Conservation (phyloP, 345 rosid species). For the Lepidium sativum region DNA sequence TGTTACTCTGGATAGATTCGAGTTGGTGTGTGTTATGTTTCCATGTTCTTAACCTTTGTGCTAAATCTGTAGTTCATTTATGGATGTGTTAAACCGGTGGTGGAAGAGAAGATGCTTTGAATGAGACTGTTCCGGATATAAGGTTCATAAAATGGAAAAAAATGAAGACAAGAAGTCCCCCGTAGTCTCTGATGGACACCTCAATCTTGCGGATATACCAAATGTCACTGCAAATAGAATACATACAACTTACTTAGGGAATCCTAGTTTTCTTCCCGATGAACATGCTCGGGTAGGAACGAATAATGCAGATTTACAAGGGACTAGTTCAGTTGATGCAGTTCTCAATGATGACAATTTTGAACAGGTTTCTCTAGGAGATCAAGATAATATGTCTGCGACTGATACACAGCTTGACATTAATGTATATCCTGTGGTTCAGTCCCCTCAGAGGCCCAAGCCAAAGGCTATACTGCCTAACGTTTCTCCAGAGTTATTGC, state of each 20-base stretch:
- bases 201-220: background rate
- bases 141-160: conserved; percentile 45
- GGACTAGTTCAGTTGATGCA: conserved; percentile 28
- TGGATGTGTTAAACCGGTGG: conserved; percentile 23
- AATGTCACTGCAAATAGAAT: conserved; percentile 25
- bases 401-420: conserved; percentile 22
- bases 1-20: no score
- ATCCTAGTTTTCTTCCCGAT: conserved; percentile 14
- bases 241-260: conserved; percentile 30
- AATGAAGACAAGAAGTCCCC: conserved; percentile 43
- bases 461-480: conserved; percentile 68
- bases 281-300: conserved; percentile 19
- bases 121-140: conserved; percentile 4
- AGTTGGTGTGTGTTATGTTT: no score
- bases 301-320: conserved; percentile 24
- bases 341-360: conserved; percentile 54
- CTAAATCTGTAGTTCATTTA: background rate
- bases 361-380: conserved; percentile 68
- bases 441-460: conserved; percentile 50
- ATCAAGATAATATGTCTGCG: conserved; percentile 35
- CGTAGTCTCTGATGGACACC: conserved; percentile 20
- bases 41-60: background rate
- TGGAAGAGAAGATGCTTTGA: conserved; percentile 17
- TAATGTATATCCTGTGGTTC: conserved; percentile 39
- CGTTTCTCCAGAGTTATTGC: conserved; percentile 94